Base-by-base conservation (phyloP, 306 rosid species). In the Betula pendula region DNA sequence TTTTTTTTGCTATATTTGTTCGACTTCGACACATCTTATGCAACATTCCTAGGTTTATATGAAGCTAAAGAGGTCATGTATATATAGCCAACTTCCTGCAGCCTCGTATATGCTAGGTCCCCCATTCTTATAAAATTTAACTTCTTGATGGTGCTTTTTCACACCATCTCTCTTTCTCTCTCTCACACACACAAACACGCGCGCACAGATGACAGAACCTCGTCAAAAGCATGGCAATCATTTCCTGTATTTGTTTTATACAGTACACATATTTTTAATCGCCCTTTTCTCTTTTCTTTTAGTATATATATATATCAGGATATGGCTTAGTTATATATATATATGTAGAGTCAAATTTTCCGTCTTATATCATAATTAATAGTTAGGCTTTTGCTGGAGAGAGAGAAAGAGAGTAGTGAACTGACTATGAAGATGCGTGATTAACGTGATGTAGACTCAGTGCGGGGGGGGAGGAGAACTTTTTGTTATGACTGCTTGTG, bases 391-490 rank as follows among this genome's bases (percentile, higher is more conserved):
- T 78, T 12, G 76, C 65, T 43, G 47, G 75, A 62, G 66, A 65
- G 75, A 73, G 45, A 78, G 51, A 53, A 68, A 78, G 73, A 79
- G 68, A 71, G 40, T 47, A 49, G 35, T 45, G 73, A 70, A 68
- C 52, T 43, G 85, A 79, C 56, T 76, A 79, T 52, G 95, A 84
- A 84, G 81, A 19, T 27, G 92, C 89, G 85, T 86, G 93, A 88
- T 83, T 88, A 87, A 88, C 91, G 92, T 88, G 96, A 86, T 33
- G 84, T 33, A 77, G 83, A 76, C 70, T 56, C 49, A 65, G 85
- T 42, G n/a, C n/a, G n/a, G n/a, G n/a, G n/a, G n/a, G n/a, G 76
- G 67, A 80, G 59, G 76, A 70, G n/a, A 73, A 86, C 73, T 2
- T 14, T 33, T 17, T 49, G 63, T 68, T 60, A 19, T 31, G 33